A percentile compares a stretch with the other conserved stretches of the same genome.
phyloP scores from a whole-genome alignment of 306 rosid genomes.

The Citrullus colocynthis region DNA sequence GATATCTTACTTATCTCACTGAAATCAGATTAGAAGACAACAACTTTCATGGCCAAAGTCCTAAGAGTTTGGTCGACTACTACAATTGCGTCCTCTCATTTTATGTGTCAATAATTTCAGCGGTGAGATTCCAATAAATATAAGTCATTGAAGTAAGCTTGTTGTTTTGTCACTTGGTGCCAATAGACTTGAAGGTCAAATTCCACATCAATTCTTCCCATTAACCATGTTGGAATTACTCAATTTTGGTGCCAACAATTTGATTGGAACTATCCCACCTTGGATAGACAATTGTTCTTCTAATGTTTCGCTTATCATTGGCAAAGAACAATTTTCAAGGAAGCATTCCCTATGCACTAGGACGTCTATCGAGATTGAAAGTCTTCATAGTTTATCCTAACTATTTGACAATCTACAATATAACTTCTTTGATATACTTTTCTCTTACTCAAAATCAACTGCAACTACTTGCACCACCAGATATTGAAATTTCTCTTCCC shows the following conservation, averaged over 20 bases:
- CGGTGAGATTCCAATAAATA: background rate
- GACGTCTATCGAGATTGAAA: background rate
- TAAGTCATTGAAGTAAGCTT: constrained; percentile 7
- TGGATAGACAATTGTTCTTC: constrained; percentile 45
- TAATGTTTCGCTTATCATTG: constrained; percentile 3
- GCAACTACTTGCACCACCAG: constrained; percentile 22
- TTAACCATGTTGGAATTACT: background rate
- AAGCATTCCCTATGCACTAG: background rate
- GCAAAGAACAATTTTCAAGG: background rate
- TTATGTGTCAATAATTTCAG: background rate
- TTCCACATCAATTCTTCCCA: constrained; percentile 10
- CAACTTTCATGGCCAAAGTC: constrained; percentile 16
- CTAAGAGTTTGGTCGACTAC: constrained; percentile 18
- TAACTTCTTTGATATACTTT: constrained; percentile 1
- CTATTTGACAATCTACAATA: background rate
- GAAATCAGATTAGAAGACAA: constrained; percentile 14
- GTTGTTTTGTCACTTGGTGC: background rate
- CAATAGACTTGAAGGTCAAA: constrained; percentile 6
- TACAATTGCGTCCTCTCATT: constrained; percentile 3
- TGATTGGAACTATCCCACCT: constrained; percentile 28
- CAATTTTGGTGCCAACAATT: constrained; percentile 11
- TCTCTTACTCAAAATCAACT: constrained; percentile 21
- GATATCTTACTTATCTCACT: constrained; percentile 23
- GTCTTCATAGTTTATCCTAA: background rate
- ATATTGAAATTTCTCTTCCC: constrained; percentile 35